Evolutionary conservation across 1,284 basidiomycete genomes (phyloP).

Genomic region (Wallemia mellicola): DNA sequence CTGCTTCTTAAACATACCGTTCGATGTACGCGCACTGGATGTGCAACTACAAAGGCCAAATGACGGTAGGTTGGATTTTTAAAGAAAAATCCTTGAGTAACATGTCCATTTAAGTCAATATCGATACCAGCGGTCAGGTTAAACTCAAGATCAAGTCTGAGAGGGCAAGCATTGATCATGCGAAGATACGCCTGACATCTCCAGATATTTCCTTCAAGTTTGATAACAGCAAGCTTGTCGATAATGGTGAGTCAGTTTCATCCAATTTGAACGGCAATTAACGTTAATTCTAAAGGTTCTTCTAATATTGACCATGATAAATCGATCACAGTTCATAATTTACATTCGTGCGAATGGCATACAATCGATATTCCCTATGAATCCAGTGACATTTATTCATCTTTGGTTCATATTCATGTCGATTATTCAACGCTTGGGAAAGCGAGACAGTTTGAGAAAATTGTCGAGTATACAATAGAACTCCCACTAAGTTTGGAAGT

Average conservation of each 20-base stretch:
- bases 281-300: not conserved
- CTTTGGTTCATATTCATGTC: not conserved
- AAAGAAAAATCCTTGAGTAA: constrained; percentile 3
- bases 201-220: constrained; percentile 20
- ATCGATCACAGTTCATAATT: not conserved
- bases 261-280: not conserved
- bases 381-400: not conserved
- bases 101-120: constrained; percentile 24
- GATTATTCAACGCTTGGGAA: not conserved
- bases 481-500: not conserved
- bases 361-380: not conserved
- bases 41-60: constrained; percentile 29
- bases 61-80: constrained; percentile 21
- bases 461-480: not conserved
- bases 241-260: not conserved
- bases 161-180: constrained; percentile 27
- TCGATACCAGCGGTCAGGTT: constrained; percentile 27
- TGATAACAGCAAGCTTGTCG: constrained; percentile 11
- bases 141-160: constrained; percentile 30
- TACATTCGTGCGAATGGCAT: not conserved
- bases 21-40: constrained; percentile 28
- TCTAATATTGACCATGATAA: not conserved
- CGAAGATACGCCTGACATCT: constrained; percentile 24
- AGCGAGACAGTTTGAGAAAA: not conserved
- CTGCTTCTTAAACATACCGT: constrained; percentile 26